Evolutionary conservation across 2,329 filamentous ascomycete species (phyloP).

Genomic region (Exophiala alcalophila): DNA sequence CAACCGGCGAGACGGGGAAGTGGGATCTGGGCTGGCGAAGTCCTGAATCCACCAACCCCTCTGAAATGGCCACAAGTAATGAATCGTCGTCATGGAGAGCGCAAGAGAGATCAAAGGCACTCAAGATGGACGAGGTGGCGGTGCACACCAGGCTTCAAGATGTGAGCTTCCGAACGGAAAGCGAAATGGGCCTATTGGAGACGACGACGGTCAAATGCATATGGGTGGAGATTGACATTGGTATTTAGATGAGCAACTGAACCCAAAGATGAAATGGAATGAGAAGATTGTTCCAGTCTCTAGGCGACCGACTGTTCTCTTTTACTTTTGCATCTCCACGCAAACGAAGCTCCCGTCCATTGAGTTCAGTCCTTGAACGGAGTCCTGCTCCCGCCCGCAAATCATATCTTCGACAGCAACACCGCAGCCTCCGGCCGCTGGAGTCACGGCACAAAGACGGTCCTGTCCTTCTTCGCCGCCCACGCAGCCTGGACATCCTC

Average conservation of each 20-base stretch:
- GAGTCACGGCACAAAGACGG: constrained; percentile 29
- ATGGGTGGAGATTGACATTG: constrained; percentile 35
- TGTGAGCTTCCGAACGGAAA: constrained; percentile 43
- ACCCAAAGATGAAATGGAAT: too few species aligned
- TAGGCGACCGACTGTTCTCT: too few species aligned
- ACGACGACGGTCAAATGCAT: constrained; percentile 39
- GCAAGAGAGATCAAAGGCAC: constrained; percentile 3
- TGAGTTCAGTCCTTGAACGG: too few species aligned
- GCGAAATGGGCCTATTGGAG: constrained; percentile 45
- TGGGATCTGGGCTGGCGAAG: constrained; percentile 35
- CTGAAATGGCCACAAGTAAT: constrained; percentile 4
- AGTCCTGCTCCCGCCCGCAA: too few species aligned
- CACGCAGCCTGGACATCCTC: constrained; percentile 32
- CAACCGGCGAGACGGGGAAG: constrained; percentile 29
- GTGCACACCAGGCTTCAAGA: constrained; percentile 39
- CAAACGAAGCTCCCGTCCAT: too few species aligned
- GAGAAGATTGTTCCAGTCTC: too few species aligned
- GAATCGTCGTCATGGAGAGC: constrained; percentile 1
- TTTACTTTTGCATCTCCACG: too few species aligned
- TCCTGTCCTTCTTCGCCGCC: constrained; percentile 33
- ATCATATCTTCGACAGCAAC: too few species aligned
- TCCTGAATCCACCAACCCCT: constrained; percentile 3
- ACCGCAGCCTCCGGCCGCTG: too few species aligned
- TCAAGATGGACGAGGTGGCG: constrained; percentile 32
- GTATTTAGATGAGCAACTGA: too few species aligned